These are phyloP conservation scores for Phalaenopsis equestris DNA, from an alignment of 106 monocot genomes.

Conservation along the genomic window DNA sequence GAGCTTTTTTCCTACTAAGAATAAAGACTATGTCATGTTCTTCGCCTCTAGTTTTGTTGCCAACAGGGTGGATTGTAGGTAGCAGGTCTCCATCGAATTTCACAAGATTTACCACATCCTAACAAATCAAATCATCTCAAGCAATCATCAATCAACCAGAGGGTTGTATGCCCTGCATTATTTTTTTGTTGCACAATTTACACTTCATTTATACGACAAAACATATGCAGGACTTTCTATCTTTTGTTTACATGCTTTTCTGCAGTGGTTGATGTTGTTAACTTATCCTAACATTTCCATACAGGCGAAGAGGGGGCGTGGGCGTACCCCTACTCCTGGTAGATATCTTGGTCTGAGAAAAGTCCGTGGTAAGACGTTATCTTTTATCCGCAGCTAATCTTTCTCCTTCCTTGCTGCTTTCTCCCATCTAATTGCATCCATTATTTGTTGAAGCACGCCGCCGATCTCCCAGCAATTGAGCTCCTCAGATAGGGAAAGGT, in stretches of 20 bases:
- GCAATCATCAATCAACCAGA: conserved; percentile 30
- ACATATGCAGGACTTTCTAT: too few relatives aligned
- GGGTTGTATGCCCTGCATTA: conserved; percentile 76
- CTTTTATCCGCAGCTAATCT: neutral
- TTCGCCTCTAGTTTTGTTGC: conserved; percentile 35
- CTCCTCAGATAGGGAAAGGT: conserved; percentile 24
- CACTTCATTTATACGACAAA: neutral
- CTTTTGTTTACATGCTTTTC: too few relatives aligned
- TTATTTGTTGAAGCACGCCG: conserved; percentile 13
- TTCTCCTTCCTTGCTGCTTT: too few relatives aligned
- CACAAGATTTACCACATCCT: conserved; percentile 41
- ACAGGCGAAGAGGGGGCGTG: conserved; percentile 60
- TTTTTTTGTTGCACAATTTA: conserved; percentile 4
- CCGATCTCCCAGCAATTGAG: conserved; percentile 38
- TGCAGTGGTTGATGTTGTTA: too few relatives aligned
- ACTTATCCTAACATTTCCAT: neutral
- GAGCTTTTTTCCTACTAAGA: conserved; percentile 14
- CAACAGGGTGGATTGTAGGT: conserved; percentile 54
- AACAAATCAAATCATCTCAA: conserved; percentile 58
- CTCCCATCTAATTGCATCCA: too few relatives aligned
- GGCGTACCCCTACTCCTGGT: conserved; percentile 76
- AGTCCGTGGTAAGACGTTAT: conserved; percentile 23
- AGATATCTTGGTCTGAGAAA: conserved; percentile 55
- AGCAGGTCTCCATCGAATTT: conserved; percentile 69
- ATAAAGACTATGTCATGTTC: conserved; percentile 27